A percentile compares a stretch with the other conserved stretches of the same genome.
Conservation (phyloP, 371 early-diverging fungal species). For the Parasitella parasitica region DNA sequence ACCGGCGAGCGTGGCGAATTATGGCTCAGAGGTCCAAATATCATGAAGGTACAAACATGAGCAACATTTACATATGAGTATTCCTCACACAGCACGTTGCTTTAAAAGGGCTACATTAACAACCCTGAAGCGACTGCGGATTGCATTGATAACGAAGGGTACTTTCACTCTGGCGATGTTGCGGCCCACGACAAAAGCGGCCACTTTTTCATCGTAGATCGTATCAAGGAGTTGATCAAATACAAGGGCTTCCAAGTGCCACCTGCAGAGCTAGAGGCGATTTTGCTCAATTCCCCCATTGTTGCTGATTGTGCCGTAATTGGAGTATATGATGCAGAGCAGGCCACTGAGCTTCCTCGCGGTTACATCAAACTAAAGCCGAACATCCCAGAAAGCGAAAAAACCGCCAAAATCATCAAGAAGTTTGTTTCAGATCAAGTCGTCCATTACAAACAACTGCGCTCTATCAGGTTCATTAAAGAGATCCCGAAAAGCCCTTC, state of each 20-base stretch:
- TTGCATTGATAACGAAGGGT: slow-evolving; percentile 60
- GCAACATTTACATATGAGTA: neutral
- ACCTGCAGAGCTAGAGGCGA: slow-evolving; percentile 23
- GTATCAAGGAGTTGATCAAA: slow-evolving; percentile 77
- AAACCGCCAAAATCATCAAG: slow-evolving; percentile 38
- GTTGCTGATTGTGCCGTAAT: slow-evolving; percentile 74
- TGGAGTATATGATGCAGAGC: slow-evolving; percentile 47
- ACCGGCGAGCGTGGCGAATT: slow-evolving; percentile 68
- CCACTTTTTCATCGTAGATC: slow-evolving; percentile 65
- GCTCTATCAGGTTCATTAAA: slow-evolving; percentile 73
- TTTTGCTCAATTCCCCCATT: slow-evolving; percentile 50
- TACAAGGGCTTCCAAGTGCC: slow-evolving; percentile 71
- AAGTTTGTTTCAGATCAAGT: slow-evolving; percentile 59
- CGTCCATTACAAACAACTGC: slow-evolving; percentile 70
- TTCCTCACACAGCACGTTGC: neutral
- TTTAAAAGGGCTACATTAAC: slow-evolving; percentile 69
- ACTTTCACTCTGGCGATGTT: slow-evolving; percentile 86
- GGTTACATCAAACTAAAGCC: slow-evolving; percentile 63
- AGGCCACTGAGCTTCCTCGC: slow-evolving; percentile 72
- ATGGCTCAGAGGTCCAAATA: slow-evolving; percentile 79
- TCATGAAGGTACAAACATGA: slow-evolving; percentile 52
- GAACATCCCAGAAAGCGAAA: slow-evolving; percentile 16
- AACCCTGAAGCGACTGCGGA: slow-evolving; percentile 67
- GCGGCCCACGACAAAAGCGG: slow-evolving; percentile 63
- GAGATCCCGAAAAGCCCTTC: slow-evolving; percentile 72